A percentile compares a stretch with the other conserved stretches of the same genome.
These are phyloP conservation scores for Vaccinium corymbosum DNA, from an alignment of 148 eudicot genomes.

Conservation along the genomic window DNA sequence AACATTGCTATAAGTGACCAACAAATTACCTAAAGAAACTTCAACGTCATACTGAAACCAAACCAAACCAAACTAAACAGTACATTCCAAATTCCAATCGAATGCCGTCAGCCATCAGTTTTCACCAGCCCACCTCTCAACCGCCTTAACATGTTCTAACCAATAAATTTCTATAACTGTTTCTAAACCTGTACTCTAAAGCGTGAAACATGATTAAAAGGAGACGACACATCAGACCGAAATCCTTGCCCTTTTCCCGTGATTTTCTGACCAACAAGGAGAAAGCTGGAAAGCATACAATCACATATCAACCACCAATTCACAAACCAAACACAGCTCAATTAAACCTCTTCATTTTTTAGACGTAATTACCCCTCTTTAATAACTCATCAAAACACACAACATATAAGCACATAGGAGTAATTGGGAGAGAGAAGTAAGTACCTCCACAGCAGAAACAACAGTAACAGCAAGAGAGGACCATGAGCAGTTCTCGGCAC, in stretches of 20 bases:
- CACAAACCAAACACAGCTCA: background rate
- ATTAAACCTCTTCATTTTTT: no score
- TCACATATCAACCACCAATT: background rate
- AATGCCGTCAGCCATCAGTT: background rate
- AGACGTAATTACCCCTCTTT: no score
- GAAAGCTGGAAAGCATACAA: background rate
- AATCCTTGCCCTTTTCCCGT: no score
- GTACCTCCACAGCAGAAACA: slow-evolving; percentile 67
- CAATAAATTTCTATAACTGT: background rate
- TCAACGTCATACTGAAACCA: background rate
- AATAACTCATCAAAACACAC: background rate
- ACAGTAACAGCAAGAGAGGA: slow-evolving; percentile 54
- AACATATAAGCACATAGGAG: background rate
- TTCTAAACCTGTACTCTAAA: no score
- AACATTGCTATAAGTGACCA: background rate
- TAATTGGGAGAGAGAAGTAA: background rate
- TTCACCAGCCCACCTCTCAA: background rate
- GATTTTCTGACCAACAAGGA: no score
- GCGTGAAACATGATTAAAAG: no score
- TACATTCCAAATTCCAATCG: background rate
- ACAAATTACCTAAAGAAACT: background rate
- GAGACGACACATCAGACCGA: no score
- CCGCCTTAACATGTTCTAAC: background rate
- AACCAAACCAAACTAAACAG: background rate
- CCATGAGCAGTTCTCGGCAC: slow-evolving; percentile 36